These are phyloP conservation scores for Podila verticillata DNA, from an alignment of 192 early-diverging fungal species.

Conservation along the genomic window DNA sequence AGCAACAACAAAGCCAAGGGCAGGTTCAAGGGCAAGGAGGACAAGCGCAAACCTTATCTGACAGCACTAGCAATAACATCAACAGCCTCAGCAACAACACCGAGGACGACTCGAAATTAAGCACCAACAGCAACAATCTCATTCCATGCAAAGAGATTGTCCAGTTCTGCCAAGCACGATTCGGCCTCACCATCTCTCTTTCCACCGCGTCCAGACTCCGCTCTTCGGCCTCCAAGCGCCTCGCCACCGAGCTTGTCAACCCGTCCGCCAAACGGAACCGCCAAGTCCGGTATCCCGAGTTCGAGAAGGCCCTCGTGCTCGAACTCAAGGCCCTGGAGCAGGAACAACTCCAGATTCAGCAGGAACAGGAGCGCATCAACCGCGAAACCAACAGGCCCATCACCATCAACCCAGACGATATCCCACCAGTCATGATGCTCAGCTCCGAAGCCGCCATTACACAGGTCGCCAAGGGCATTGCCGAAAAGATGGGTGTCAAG, in stretches of 20 bases:
- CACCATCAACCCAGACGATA: constrained; percentile 1
- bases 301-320: constrained; percentile 42
- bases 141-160: constrained; percentile 51
- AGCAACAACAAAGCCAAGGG: background rate
- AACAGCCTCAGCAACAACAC: constrained; percentile 19
- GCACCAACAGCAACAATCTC: background rate
- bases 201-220: constrained; percentile 47
- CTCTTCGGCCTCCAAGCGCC: constrained; percentile 37
- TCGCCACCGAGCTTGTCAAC: constrained; percentile 44
- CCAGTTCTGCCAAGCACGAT: constrained; percentile 51
- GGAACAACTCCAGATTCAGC: constrained; percentile 47
- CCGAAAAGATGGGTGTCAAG: constrained; percentile 49
- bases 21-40: background rate
- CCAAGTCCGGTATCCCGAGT: constrained; percentile 48
- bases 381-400: constrained; percentile 1
- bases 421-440: constrained; percentile 46
- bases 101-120: background rate
- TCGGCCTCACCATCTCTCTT: constrained; percentile 50
- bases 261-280: constrained; percentile 49
- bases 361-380: constrained; percentile 31
- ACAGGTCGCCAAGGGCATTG: constrained; percentile 50
- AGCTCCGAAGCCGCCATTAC: constrained; percentile 48
- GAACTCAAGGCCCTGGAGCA: constrained; percentile 46
- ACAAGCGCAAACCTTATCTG: constrained; percentile 11
- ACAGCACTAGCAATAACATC: constrained; percentile 12